Conservation (phyloP, 306 rosid genomes). For the Gynostemma pentaphyllum region DNA sequence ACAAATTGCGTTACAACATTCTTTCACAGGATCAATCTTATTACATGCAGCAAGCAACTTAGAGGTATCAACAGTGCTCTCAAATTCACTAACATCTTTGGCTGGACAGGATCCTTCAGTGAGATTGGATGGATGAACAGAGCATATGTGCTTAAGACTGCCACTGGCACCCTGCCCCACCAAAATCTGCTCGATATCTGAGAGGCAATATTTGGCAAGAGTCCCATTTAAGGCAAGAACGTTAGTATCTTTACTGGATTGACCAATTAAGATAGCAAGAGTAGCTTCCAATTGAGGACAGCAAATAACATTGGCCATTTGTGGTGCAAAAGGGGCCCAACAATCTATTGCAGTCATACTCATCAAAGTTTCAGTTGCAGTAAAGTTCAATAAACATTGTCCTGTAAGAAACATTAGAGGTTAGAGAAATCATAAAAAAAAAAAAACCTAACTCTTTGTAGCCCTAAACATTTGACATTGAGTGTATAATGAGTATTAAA, state of each 20-base stretch:
- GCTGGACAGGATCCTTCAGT: conserved; percentile 78
- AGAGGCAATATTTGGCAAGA: conserved; percentile 55
- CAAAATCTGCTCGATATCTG: conserved; percentile 81
- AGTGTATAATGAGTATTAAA: background rate
- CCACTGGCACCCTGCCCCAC: conserved; percentile 68
- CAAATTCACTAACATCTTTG: conserved; percentile 48
- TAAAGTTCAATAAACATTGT: conserved; percentile 63
- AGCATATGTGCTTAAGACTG: conserved; percentile 50
- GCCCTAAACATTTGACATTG: background rate
- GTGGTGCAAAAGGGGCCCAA: conserved; percentile 69
- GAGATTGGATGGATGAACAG: conserved; percentile 52
- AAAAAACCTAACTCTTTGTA: background rate
- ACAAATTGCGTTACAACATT: conserved; percentile 70
- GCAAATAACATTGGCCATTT: conserved; percentile 80
- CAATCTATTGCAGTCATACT: conserved; percentile 72
- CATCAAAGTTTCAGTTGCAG: conserved; percentile 64
- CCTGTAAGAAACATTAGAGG: conserved; percentile 33
- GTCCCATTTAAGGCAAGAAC: conserved; percentile 63
- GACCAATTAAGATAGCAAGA: conserved; percentile 76
- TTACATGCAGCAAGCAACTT: conserved; percentile 74
- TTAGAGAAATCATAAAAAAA: background rate
- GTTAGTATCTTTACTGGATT: conserved; percentile 60
- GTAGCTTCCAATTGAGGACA: conserved; percentile 98
- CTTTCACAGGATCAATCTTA: conserved; percentile 77
- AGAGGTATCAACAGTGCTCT: conserved; percentile 54